Conservation (phyloP, 352 stramenopile genomes). For the Phytophthora sp. region DNA sequence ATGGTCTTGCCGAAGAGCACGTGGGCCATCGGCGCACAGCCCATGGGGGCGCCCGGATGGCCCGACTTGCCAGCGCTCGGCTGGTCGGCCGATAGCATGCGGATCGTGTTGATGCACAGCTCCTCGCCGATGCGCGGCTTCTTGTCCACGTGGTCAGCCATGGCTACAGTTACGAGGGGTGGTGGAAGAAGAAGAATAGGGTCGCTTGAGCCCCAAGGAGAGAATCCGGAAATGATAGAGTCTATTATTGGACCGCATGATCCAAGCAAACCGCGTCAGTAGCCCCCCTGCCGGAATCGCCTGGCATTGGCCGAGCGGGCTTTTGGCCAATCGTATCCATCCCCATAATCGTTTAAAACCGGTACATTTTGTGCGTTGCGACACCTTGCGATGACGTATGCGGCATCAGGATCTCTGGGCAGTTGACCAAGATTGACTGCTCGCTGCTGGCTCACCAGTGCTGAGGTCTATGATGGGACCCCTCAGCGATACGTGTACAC, state of each 20-base stretch:
- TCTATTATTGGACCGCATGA: constrained; percentile 23
- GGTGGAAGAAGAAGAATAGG: constrained; percentile 5
- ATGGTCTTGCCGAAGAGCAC: constrained; percentile 95
- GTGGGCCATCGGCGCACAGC: constrained; percentile 98
- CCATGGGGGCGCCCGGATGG: constrained; percentile 98
- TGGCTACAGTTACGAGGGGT: constrained; percentile 31
- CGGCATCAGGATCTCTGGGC: constrained; percentile 2
- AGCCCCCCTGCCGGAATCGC: constrained; percentile 21
- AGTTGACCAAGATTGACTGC: constrained; percentile 18
- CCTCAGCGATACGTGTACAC: too few relatives aligned
- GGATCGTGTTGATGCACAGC: constrained; percentile 98
- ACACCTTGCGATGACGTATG: constrained; percentile 28
- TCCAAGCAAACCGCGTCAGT: constrained; percentile 28
- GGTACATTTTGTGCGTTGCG: not conserved
- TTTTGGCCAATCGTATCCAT: constrained; percentile 24
- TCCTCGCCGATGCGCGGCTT: constrained; percentile 82
- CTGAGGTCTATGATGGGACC: too few relatives aligned
- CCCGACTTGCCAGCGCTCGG: constrained; percentile 97
- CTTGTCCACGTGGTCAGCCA: constrained; percentile 84
- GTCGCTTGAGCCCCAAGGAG: constrained; percentile 42
- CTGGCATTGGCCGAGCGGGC: constrained; percentile 8
- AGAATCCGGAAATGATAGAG: constrained; percentile 52
- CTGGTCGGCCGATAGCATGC: constrained; percentile 97
- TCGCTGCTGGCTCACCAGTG: too few relatives aligned
- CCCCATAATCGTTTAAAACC: not conserved